These are phyloP conservation scores for Globisporangium heterothallicum DNA, from an alignment of 352 stramenopile genomes.

Conservation along the genomic window DNA sequence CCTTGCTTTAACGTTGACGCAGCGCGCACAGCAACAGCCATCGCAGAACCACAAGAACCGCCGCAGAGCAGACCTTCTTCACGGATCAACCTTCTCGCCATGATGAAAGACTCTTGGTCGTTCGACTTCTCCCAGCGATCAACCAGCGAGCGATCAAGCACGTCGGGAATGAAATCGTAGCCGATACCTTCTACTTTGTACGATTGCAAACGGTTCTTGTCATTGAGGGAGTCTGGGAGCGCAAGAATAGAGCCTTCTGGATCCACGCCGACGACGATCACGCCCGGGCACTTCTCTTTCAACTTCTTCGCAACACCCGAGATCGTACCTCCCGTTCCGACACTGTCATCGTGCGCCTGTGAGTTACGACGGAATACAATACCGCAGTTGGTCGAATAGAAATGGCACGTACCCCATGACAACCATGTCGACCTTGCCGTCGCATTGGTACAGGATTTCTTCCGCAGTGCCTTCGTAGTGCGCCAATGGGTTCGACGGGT, in stretches of 20 bases:
- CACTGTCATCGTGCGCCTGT: constrained; percentile 12
- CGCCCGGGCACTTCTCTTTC: constrained; percentile 88
- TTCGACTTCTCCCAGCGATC: constrained; percentile 94
- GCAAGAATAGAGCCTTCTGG: constrained; percentile 93
- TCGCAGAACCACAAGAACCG: constrained; percentile 90
- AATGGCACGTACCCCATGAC: constrained; percentile 63
- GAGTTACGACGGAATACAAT: not conserved
- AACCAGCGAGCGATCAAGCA: constrained; percentile 91
- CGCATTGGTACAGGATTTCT: constrained; percentile 92
- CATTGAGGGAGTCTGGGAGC: constrained; percentile 90
- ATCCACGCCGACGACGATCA: constrained; percentile 87
- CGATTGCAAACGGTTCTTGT: constrained; percentile 83
- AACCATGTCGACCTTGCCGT: constrained; percentile 93
- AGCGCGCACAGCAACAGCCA: constrained; percentile 78
- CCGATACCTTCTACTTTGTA: constrained; percentile 97
- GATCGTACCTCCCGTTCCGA: constrained; percentile 94
- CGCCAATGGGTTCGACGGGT: constrained; percentile 93
- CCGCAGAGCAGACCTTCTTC: constrained; percentile 95
- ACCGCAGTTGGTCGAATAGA: too few relatives aligned
- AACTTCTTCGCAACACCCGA: constrained; percentile 91
- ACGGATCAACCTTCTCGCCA: constrained; percentile 91
- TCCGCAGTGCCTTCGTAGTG: constrained; percentile 95
- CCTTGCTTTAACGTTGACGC: constrained; percentile 84
- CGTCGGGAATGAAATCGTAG: constrained; percentile 96
- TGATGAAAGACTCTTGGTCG: constrained; percentile 92